Conservation (phyloP, 768 basidiomycete species). For the Neoboletus magnificus region DNA sequence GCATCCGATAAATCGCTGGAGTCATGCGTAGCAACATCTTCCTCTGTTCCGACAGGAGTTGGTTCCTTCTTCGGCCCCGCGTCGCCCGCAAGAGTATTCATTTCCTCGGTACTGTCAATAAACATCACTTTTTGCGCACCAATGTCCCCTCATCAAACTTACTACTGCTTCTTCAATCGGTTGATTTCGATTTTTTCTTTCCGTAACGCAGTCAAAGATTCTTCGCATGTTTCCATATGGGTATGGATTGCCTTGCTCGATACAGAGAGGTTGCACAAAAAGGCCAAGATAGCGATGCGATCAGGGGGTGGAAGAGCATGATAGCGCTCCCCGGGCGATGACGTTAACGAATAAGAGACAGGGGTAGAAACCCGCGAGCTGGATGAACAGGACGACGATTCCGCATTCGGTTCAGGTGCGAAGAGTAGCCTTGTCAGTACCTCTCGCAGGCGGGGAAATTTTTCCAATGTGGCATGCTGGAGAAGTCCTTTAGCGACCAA, state of each 20-base stretch:
- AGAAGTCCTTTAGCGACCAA: slow-evolving; percentile 3
- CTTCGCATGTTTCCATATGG: slow-evolving; percentile 89
- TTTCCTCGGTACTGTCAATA: slow-evolving; percentile 62
- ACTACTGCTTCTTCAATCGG: slow-evolving; percentile 85
- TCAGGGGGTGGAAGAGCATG: slow-evolving; percentile 68
- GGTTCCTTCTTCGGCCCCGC: slow-evolving; percentile 46
- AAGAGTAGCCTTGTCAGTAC: slow-evolving; percentile 74
- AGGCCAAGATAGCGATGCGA: slow-evolving; percentile 81
- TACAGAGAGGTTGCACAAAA: slow-evolving; percentile 86
- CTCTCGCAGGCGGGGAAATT: slow-evolving; percentile 69
- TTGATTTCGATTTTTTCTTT: slow-evolving; percentile 97
- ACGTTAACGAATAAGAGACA: slow-evolving; percentile 36
- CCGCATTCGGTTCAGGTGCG: slow-evolving; percentile 48
- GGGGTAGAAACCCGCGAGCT: slow-evolving; percentile 51
- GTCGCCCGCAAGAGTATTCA: slow-evolving; percentile 60
- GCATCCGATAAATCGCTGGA: slow-evolving; percentile 73
- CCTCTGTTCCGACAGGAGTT: slow-evolving; percentile 38
- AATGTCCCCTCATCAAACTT: slow-evolving; percentile 34
- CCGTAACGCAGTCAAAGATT: slow-evolving; percentile 83
- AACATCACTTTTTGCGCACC: slow-evolving; percentile 11
- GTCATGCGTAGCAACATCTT: slow-evolving; percentile 62
- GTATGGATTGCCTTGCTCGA: slow-evolving; percentile 86
- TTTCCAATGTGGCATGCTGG: slow-evolving; percentile 71
- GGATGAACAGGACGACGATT: slow-evolving; percentile 43
- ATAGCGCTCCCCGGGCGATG: slow-evolving; percentile 68